Base-by-base conservation (phyloP, 495 filamentous ascomycete species). In the Cercophora sp. region DNA sequence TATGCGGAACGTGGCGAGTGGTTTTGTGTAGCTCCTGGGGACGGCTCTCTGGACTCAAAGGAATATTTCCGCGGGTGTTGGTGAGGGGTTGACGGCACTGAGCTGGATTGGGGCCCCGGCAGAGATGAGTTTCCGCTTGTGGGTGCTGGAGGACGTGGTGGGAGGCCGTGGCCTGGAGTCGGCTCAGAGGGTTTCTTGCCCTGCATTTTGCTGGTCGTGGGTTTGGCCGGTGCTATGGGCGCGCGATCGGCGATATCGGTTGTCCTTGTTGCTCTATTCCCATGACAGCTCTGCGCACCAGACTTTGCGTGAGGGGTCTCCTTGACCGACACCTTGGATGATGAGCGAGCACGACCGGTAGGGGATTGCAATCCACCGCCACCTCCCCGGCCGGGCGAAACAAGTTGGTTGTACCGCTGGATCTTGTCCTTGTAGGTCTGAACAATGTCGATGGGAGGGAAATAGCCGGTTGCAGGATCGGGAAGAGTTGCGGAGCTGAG, bases 41-140 rank as follows among this genome's bases (percentile, higher is more conserved):
- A 96, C 10, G 88, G 92, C 41, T 93, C 91, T 49, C 91, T 79
- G 19, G 89, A 92, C 63, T 84, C 82, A 54, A 88, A 90, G 15
- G 87, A 87, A 61, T 89, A 85, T 58, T 89, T 86, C 57, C 89
- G 83, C 58, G 90, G 79, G 66, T 88, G 85, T 64, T 96, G 91
- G 54, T 89, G 90, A 4, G 93, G 93, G 1, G 93, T 98, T 4
- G 93, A 95, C 0, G 93, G 93, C 18, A 98, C 84, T 15, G 93
- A 97, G 63, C 78, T 95, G 9, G 93, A 95, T 52, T 94, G 90
- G 29, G 85, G 75, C 11, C 81, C 42, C 10, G 56, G 52, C 27
- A 52, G 43, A 10, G 57, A 52, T 43, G 62, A 56, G 39, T 59
- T 52, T 41, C 70, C 63, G 15, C 53, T 54, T 2, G 62, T 46